These are phyloP conservation scores for Phytophthora sojae DNA, from an alignment of 352 stramenopile species.

Conservation along the genomic window DNA sequence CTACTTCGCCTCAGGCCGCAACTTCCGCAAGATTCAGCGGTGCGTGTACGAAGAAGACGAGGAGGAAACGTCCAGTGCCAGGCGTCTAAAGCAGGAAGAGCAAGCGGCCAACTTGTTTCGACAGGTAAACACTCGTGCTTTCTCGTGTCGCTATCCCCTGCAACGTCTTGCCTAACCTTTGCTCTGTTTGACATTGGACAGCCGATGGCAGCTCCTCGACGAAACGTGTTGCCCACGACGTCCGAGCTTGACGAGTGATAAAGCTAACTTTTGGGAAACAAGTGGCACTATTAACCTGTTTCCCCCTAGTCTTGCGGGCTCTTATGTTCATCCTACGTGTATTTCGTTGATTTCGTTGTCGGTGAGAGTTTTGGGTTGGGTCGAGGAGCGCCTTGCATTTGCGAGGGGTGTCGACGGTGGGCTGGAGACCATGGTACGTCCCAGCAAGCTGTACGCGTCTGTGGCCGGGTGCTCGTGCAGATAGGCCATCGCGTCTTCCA, in stretches of 20 bases:
- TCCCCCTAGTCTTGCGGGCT: slow-evolving; percentile 7
- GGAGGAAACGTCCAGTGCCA: slow-evolving; percentile 19
- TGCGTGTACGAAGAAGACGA: slow-evolving; percentile 14
- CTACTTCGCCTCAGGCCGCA: slow-evolving; percentile 29
- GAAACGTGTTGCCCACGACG: slow-evolving; percentile 25
- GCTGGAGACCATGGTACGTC: slow-evolving; percentile 68
- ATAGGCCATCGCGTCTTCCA: slow-evolving; percentile 59
- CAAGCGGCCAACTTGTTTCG: slow-evolving; percentile 16
- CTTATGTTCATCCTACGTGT: slow-evolving; percentile 1
- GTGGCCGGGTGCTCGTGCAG: slow-evolving; percentile 52
- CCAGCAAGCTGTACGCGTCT: slow-evolving; percentile 73
- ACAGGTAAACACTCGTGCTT: slow-evolving; percentile 13
- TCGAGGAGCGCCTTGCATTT: slow-evolving; percentile 4
- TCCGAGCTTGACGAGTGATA: too few relatives aligned
- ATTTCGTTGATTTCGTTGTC: background rate
- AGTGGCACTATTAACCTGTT: slow-evolving; percentile 1
- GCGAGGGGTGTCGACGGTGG: slow-evolving; percentile 20
- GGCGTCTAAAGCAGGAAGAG: slow-evolving; percentile 22
- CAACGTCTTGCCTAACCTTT: background rate
- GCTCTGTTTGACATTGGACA: slow-evolving; percentile 24
- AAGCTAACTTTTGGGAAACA: too few relatives aligned
- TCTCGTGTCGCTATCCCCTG: background rate
- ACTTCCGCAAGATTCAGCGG: slow-evolving; percentile 29
- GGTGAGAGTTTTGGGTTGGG: background rate
- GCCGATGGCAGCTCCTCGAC: slow-evolving; percentile 36